Conservation (phyloP, 768 basidiomycete species). For the Mycena pura region DNA sequence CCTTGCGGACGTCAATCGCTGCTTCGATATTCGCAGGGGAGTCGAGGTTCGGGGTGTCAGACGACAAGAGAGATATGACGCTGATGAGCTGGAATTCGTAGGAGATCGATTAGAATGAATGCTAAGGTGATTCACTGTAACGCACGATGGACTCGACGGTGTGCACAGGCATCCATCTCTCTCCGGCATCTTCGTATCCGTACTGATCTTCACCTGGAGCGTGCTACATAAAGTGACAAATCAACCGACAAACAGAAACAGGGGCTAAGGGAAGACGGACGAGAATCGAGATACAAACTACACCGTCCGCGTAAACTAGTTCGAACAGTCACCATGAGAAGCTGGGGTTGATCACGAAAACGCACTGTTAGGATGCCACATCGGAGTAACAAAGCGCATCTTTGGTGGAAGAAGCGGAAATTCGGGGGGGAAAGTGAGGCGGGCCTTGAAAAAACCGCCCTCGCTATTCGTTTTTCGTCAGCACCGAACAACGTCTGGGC, state of each 20-base stretch:
- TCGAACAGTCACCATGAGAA: constrained; percentile 8
- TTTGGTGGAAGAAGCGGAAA: constrained; percentile 92
- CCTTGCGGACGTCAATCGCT: constrained; percentile 82
- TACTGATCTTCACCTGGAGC: constrained; percentile 96
- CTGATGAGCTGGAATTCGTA: constrained; percentile 83
- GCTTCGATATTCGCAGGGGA: constrained; percentile 98
- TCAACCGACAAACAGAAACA: constrained; percentile 11
- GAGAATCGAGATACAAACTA: constrained; percentile 96
- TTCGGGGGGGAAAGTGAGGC: constrained; percentile 87
- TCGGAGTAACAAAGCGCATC: constrained; percentile 93
- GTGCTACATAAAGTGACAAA: constrained; percentile 59
- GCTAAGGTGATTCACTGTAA: constrained; percentile 25
- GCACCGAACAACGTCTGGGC: neutral
- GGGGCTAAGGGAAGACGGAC: constrained; percentile 46
- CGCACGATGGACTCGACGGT: constrained; percentile 94
- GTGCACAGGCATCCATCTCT: constrained; percentile 98
- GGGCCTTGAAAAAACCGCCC: constrained; percentile 94
- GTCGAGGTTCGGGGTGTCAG: constrained; percentile 88
- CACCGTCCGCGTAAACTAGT: constrained; percentile 90
- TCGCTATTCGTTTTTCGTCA: constrained; percentile 60
- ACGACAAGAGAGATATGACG: constrained; percentile 94
- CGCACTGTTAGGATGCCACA: constrained; percentile 99
- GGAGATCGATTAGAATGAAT: constrained; percentile 13
- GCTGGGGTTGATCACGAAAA: constrained; percentile 4
- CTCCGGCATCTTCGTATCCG: constrained; percentile 95